phyloP scores from a whole-genome alignment of 371 early-diverging fungal genomes.

The Lichtheimia ramosa region DNA sequence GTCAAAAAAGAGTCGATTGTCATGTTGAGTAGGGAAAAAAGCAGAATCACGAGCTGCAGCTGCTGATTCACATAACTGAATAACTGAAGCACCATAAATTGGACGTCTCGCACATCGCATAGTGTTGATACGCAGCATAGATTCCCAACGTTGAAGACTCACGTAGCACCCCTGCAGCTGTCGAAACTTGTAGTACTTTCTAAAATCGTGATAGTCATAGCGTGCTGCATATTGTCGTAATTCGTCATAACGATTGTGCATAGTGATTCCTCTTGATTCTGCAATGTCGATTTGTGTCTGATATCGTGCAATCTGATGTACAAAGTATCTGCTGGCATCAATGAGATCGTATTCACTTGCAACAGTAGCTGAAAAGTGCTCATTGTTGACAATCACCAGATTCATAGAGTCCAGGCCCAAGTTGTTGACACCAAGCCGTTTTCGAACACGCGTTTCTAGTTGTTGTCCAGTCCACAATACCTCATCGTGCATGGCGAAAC shows the following conservation, averaged over 20 bases:
- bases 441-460: constrained; percentile 51
- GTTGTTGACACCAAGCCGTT: constrained; percentile 29
- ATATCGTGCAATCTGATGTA: constrained; percentile 28
- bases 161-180: constrained; percentile 22
- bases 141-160: constrained; percentile 31
- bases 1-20: constrained; percentile 29
- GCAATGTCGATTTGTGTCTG: constrained; percentile 18
- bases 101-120: constrained; percentile 40
- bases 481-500: constrained; percentile 67
- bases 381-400: constrained; percentile 36
- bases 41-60: constrained; percentile 9
- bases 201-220: constrained; percentile 34
- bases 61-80: constrained; percentile 22
- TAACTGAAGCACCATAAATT: constrained; percentile 42
- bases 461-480: constrained; percentile 40
- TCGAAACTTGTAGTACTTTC: constrained; percentile 35
- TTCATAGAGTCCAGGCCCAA: constrained; percentile 50
- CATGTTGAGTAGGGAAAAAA: constrained; percentile 17
- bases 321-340: constrained; percentile 45
- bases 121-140: constrained; percentile 35
- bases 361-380: constrained; percentile 32
- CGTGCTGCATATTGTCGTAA: constrained; percentile 27
- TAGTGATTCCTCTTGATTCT: constrained; percentile 30
- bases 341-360: constrained; percentile 33
- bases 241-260: constrained; percentile 28